A percentile compares a stretch with the other conserved stretches of the same genome.
Evolutionary conservation across 768 basidiomycete genomes (phyloP).

Genomic region (Xerocomellus dryophilus): DNA sequence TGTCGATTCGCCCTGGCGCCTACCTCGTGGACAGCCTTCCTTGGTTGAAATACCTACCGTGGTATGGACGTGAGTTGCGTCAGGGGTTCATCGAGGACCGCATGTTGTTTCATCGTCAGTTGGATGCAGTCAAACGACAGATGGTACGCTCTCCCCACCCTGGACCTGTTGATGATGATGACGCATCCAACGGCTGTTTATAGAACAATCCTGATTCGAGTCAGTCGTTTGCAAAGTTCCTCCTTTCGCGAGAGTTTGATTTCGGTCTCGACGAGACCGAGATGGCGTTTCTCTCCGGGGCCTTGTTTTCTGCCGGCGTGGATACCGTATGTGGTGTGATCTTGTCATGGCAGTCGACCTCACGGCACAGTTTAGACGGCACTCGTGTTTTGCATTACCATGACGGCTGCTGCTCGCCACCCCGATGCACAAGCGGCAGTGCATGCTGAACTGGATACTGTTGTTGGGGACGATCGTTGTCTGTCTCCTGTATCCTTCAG

Average conservation of each 20-base stretch:
- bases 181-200: background rate
- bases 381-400: conserved; percentile 44
- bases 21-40: conserved; percentile 36
- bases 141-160: conserved; percentile 31
- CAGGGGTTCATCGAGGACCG: conserved; percentile 50
- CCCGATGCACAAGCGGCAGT: conserved; percentile 48
- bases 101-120: conserved; percentile 43
- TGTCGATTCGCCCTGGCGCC: conserved; percentile 28
- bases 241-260: conserved; percentile 47
- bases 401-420: conserved; percentile 48
- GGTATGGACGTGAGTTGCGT: conserved; percentile 53
- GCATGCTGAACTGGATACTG: conserved; percentile 49
- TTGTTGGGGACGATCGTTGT: conserved; percentile 38
- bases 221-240: conserved; percentile 51
- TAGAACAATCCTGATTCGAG: conserved; percentile 21
- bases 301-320: conserved; percentile 55
- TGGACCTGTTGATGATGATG: background rate
- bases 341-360: background rate
- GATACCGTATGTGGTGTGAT: conserved; percentile 38
- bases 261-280: conserved; percentile 50
- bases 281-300: conserved; percentile 54
- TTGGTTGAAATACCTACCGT: conserved; percentile 46
- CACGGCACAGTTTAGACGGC: conserved; percentile 35
- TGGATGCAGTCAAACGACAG: conserved; percentile 41
- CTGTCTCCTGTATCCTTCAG: background rate